Base-by-base conservation (phyloP, 768 basidiomycete species). In the Termitomyces sp. region DNA sequence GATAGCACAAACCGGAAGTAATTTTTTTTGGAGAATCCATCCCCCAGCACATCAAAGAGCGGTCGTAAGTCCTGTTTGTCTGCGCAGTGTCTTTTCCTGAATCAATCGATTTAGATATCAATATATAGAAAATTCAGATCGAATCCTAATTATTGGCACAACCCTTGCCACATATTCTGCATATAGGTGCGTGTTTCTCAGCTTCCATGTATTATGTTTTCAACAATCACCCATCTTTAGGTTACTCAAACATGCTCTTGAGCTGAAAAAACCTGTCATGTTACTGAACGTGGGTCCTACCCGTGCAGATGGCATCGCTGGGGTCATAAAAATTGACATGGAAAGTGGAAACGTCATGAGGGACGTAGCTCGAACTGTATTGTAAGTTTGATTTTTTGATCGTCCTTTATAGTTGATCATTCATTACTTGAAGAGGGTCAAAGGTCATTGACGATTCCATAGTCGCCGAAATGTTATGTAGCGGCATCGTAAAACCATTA, bases 21-120 rank as follows among this genome's bases (percentile, higher is more conserved):
- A 82, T 92, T 10, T 95, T 95, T 69, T 95, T 95, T 66, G 95
- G 95, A 35, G 95, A 96, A 74, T 90, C 92, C 0, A 91, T 98
- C 63, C 78, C 85, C 10, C 70, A 77, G 26, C 60, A 74, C 38
- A 78, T 89, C 53, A 89, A 83, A 68, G 82, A 87, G 47, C 79
- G 82, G 66, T 93, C 94, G 90, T 92, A 69, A 68, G 88, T 58
- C 41, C 40, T 28, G 50, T 41, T 18, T 57, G 6, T 55, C 36
- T 61, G 47, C 26, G 54, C 23, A 36, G 35, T 28, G 13, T 23
- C 6, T 41, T n/a, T 58, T 13, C 13, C 55, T 52, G 28, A 55
- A 13, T 6, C 3, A 18, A 38, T 50, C 3, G 23, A 38, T 51
- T 18, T 61, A 91, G 91, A 30, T 86, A 82, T 66, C 67, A 64